Conservation (phyloP, 306 rosid species). For the Cyamopsis tetragonoloba region DNA sequence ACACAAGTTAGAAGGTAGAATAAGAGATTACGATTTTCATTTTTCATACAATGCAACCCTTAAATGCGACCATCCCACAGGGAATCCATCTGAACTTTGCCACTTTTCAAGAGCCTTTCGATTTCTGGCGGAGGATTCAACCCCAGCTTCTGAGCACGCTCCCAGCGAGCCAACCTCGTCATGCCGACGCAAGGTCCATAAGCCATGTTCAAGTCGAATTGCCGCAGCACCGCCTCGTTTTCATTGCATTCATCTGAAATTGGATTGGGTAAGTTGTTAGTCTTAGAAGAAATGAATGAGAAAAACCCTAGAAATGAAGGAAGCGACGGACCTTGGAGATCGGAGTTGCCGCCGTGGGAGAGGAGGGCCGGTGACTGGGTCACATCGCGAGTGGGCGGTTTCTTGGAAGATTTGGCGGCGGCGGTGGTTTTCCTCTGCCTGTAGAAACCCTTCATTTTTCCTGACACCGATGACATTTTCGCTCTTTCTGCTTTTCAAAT, state of each 20-base stretch:
- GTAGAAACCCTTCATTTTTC: constrained; percentile 56
- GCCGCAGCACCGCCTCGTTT: constrained; percentile 53
- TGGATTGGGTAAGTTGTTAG: too few relatives aligned
- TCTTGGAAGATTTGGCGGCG: constrained; percentile 23
- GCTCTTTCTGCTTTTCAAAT: constrained; percentile 1
- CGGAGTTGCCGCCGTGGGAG: constrained; percentile 31
- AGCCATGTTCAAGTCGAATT: constrained; percentile 76
- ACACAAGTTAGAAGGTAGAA: not conserved
- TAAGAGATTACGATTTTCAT: not conserved
- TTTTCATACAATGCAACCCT: not conserved
- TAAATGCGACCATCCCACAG: constrained; percentile 59
- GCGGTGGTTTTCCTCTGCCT: constrained; percentile 44
- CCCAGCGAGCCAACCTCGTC: constrained; percentile 67
- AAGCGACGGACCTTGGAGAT: constrained; percentile 35
- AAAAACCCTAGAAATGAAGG: not conserved
- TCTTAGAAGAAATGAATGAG: too few relatives aligned
- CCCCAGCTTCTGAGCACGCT: constrained; percentile 68
- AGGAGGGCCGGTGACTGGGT: constrained; percentile 40
- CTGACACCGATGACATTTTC: constrained; percentile 37
- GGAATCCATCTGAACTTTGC: constrained; percentile 36
- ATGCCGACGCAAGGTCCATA: constrained; percentile 86
- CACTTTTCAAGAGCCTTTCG: constrained; percentile 38
- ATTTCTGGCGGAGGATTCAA: constrained; percentile 65
- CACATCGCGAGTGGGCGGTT: constrained; percentile 23
- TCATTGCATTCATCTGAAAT: constrained; percentile 48